A percentile compares a stretch with the other conserved stretches of the same genome.
Evolutionary conservation across 1,284 basidiomycete genomes (phyloP).

Genomic region (Cryptococcus sp.): DNA sequence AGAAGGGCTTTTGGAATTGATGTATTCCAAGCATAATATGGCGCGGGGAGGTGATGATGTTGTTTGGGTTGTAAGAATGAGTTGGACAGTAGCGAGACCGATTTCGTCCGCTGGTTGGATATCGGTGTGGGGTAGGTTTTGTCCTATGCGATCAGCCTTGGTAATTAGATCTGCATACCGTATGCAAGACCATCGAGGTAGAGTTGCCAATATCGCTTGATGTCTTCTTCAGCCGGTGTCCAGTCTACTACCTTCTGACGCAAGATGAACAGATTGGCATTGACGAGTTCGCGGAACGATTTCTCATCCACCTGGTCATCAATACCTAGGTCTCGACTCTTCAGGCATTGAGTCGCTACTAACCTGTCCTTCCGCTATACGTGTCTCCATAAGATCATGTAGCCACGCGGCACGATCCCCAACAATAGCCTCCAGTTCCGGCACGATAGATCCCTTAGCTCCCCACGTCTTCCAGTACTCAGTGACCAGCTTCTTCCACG

Average conservation of each 20-base stretch:
- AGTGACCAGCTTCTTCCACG: constrained; percentile 18
- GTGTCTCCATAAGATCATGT: constrained; percentile 9
- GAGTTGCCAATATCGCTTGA: constrained; percentile 23
- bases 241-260: constrained; percentile 7
- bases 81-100: constrained; percentile 26
- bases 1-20: constrained; percentile 22
- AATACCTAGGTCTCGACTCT: background rate
- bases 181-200: constrained; percentile 30
- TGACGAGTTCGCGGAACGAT: constrained; percentile 19
- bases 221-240: constrained; percentile 9
- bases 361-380: constrained; percentile 10
- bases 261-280: constrained; percentile 24
- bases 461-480: constrained; percentile 37
- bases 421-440: constrained; percentile 28
- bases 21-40: constrained; percentile 20
- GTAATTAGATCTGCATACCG: constrained; percentile 16
- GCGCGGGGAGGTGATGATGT: constrained; percentile 15
- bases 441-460: constrained; percentile 25
- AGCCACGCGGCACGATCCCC: constrained; percentile 7
- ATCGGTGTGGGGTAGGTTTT: constrained; percentile 34
- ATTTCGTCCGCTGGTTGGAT: constrained; percentile 34
- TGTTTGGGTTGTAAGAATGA: constrained; percentile 14
- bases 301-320: constrained; percentile 19
- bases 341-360: background rate
- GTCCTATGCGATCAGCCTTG: too few species aligned